A percentile compares a stretch with the other conserved stretches of the same genome.
Conservation (phyloP, 1,284 basidiomycete genomes). For the Melampsora medusae region DNA sequence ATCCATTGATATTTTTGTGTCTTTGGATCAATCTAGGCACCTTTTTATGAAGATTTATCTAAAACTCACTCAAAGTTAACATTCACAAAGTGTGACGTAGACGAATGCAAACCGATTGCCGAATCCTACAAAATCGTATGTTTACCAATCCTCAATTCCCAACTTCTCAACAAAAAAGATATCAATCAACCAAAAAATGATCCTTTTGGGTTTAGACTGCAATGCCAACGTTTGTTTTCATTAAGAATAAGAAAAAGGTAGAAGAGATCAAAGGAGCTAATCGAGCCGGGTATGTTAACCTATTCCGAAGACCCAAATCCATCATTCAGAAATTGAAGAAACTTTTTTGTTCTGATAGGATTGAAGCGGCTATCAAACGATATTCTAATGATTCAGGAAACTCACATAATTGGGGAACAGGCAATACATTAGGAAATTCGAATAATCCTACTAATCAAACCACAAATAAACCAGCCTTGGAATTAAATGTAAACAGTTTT, state of each 20-base stretch:
- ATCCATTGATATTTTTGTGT: background rate
- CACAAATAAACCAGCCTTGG: background rate
- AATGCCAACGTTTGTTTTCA: conserved; percentile 37
- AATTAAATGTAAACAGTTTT: background rate
- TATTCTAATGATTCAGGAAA: conserved; percentile 1
- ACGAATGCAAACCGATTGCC: conserved; percentile 8
- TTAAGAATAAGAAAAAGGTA: conserved; percentile 18
- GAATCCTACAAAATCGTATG: conserved; percentile 26
- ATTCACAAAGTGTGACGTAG: conserved; percentile 39
- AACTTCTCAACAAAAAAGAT: background rate
- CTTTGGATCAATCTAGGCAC: conserved; percentile 9
- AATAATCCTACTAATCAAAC: background rate
- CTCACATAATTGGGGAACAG: conserved; percentile 12
- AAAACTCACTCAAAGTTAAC: conserved; percentile 16
- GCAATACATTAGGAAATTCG: conserved; percentile 26
- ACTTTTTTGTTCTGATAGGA: background rate
- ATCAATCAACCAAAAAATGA: background rate
- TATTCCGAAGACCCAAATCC: no score
- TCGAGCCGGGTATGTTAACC: conserved; percentile 5
- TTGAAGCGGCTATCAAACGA: background rate
- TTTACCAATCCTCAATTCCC: background rate
- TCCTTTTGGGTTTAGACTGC: conserved; percentile 1
- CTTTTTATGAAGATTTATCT: conserved; percentile 25
- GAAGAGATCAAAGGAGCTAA: conserved; percentile 32
- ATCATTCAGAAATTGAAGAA: no score